Evolutionary conservation across 75 land plant genomes (phyloP).

Genomic region (Picea sitchensis): DNA sequence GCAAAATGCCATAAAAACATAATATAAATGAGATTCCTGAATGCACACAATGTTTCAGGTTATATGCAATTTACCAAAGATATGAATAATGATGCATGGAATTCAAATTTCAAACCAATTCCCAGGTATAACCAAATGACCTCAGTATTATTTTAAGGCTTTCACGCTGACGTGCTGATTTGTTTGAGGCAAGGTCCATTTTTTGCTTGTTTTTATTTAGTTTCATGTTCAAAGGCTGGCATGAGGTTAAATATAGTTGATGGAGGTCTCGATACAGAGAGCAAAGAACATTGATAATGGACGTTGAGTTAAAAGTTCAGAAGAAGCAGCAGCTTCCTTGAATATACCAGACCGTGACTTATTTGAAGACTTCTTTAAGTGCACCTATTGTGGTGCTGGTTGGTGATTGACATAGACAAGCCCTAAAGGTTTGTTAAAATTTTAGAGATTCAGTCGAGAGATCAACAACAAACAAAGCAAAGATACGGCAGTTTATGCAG

Average conservation of each 20-base stretch:
- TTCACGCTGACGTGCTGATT: not conserved
- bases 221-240: not conserved
- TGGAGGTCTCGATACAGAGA: not conserved
- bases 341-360: no score
- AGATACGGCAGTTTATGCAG: not conserved
- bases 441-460: not conserved
- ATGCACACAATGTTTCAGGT: not conserved
- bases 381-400: not conserved
- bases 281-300: no score
- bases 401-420: not conserved
- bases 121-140: not conserved
- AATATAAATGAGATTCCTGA: not conserved
- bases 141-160: not conserved
- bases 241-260: conserved; percentile 2
- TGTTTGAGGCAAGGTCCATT: not conserved
- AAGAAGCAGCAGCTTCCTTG: no score
- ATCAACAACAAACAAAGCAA: not conserved
- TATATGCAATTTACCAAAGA: not conserved
- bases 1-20: conserved; percentile 6
- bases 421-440: not conserved
- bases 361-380: no score
- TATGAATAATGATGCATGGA: not conserved
- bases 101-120: not conserved
- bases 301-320: no score
- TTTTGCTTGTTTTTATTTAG: not conserved